Percentiles rank a stretch among this genome's conserved stretches.
Conservation (phyloP, 2,329 filamentous ascomycete species). For the Penicillium sp. region DNA sequence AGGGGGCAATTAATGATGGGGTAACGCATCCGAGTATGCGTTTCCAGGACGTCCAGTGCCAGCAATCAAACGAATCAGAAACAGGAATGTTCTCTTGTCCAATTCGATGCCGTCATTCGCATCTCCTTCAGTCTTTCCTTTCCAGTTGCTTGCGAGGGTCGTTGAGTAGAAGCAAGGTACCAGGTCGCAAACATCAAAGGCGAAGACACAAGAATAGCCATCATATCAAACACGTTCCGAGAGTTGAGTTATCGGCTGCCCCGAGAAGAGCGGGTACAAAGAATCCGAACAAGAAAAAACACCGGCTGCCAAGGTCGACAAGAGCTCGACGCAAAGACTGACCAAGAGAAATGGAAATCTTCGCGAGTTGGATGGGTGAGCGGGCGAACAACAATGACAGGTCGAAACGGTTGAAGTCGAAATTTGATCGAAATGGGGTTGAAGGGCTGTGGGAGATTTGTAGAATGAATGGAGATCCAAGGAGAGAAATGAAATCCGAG, state of each 20-base stretch:
- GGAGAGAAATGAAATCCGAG: slow-evolving; percentile 38
- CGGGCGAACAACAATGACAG: slow-evolving; percentile 28
- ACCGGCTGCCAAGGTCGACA: slow-evolving; percentile 17
- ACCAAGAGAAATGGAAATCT: slow-evolving; percentile 7
- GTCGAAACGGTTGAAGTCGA: slow-evolving; percentile 39
- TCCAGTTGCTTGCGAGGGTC: slow-evolving; percentile 23
- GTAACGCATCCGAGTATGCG: slow-evolving; percentile 18
- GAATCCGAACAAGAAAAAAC: slow-evolving; percentile 15
- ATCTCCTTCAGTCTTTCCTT: slow-evolving; percentile 38
- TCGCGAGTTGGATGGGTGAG: slow-evolving; percentile 13
- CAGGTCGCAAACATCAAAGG: slow-evolving; percentile 27
- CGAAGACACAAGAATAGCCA: slow-evolving; percentile 40
- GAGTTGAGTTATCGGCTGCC: slow-evolving; percentile 29
- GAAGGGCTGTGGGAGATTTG: slow-evolving; percentile 40
- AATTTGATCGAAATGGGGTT: slow-evolving; percentile 40
- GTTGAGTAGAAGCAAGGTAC: slow-evolving; percentile 15
- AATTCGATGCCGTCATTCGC: slow-evolving; percentile 34
- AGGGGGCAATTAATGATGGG: slow-evolving; percentile 14
- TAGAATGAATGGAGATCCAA: slow-evolving; percentile 41
- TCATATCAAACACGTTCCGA: slow-evolving; percentile 38
- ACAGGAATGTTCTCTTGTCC: slow-evolving; percentile 21
- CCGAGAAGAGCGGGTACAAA: slow-evolving; percentile 21
- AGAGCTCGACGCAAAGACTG: slow-evolving; percentile 15
- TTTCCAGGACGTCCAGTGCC: slow-evolving; percentile 18
- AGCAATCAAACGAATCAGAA: slow-evolving; percentile 25